A percentile compares a stretch with the other conserved stretches of the same genome.
Conservation (phyloP, 768 basidiomycete species). For the Cystofilobasidium bisporidii region DNA sequence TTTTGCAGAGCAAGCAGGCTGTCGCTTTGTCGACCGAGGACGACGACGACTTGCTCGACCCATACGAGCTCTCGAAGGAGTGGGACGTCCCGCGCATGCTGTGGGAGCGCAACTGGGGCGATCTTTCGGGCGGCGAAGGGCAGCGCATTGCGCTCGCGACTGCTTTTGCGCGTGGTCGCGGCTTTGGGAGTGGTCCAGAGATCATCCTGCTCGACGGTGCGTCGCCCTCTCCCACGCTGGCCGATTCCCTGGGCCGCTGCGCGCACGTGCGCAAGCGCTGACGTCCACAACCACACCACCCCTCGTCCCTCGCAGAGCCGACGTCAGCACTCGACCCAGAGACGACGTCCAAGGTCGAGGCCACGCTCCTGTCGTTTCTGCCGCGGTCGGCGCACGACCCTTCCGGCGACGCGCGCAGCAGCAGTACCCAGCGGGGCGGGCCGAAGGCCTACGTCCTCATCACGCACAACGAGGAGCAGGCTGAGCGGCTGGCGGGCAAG, state of each 20-base stretch:
- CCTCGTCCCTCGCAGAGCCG: conserved; percentile 53
- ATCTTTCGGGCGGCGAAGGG: conserved; percentile 74
- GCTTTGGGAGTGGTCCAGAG: conserved; percentile 50
- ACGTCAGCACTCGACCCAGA: conserved; percentile 75
- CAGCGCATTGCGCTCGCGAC: conserved; percentile 73
- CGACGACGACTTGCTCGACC: conserved; percentile 17
- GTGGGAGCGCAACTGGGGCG: conserved; percentile 71
- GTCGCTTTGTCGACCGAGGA: conserved; percentile 10
- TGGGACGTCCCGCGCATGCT: conserved; percentile 63
- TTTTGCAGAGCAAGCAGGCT: conserved; percentile 9
- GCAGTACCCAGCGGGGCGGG: conserved; percentile 2
- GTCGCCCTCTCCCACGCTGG: not conserved
- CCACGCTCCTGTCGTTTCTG: conserved; percentile 50
- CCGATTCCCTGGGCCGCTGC: not conserved
- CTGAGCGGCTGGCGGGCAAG: conserved; percentile 24
- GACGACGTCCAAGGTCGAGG: conserved; percentile 58
- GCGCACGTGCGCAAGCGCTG: too few species aligned
- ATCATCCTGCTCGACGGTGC: conserved; percentile 51
- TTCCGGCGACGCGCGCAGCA: not conserved
- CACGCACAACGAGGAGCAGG: conserved; percentile 26
- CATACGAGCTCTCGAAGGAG: conserved; percentile 30
- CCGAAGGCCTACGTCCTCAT: conserved; percentile 28
- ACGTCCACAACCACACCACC: too few species aligned
- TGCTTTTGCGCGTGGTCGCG: conserved; percentile 53
- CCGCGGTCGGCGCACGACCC: conserved; percentile 29